A percentile compares a stretch with the other conserved stretches of the same genome.
Conservation (phyloP, 2,329 filamentous ascomycete genomes). For the Exophiala calicioides region DNA sequence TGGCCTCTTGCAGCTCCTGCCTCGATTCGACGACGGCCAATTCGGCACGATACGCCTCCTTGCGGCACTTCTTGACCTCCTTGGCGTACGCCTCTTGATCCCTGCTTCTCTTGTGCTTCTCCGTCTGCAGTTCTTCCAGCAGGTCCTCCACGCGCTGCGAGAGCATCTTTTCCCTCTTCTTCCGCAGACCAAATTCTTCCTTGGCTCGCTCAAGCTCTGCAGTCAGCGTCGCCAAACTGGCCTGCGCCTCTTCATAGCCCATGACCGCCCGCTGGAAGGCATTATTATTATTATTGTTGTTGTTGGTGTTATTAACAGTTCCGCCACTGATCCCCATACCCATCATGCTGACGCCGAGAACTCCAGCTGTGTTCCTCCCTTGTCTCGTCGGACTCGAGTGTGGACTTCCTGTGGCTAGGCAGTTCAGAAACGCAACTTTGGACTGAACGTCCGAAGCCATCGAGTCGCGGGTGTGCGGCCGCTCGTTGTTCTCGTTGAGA, state of each 20-base stretch:
- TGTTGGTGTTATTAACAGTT: slow-evolving; percentile 32
- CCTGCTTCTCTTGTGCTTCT: slow-evolving; percentile 53
- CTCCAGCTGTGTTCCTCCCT: slow-evolving; percentile 2
- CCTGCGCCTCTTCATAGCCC: slow-evolving; percentile 49
- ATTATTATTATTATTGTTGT: slow-evolving; percentile 35
- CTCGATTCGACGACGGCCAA: slow-evolving; percentile 57
- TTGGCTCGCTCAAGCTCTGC: slow-evolving; percentile 45
- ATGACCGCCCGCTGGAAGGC: slow-evolving; percentile 48
- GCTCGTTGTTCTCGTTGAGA: slow-evolving; percentile 23
- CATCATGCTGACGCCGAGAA: not conserved
- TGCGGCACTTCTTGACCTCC: slow-evolving; percentile 56
- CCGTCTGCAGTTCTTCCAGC: slow-evolving; percentile 54
- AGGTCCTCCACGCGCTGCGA: slow-evolving; percentile 47
- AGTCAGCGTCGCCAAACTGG: slow-evolving; percentile 37
- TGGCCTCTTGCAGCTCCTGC: slow-evolving; percentile 49
- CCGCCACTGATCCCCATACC: not conserved
- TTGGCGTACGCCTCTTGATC: slow-evolving; percentile 56
- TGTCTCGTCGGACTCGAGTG: slow-evolving; percentile 21
- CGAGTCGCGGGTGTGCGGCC: slow-evolving; percentile 37
- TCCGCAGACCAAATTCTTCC: slow-evolving; percentile 43
- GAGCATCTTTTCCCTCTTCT: slow-evolving; percentile 46
- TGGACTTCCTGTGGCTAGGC: slow-evolving; percentile 35
- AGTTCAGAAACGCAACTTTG: slow-evolving; percentile 52
- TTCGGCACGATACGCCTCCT: slow-evolving; percentile 60
- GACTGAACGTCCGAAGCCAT: slow-evolving; percentile 48